phyloP scores from a whole-genome alignment of 306 rosid species.

The Parietaria judaica region DNA sequence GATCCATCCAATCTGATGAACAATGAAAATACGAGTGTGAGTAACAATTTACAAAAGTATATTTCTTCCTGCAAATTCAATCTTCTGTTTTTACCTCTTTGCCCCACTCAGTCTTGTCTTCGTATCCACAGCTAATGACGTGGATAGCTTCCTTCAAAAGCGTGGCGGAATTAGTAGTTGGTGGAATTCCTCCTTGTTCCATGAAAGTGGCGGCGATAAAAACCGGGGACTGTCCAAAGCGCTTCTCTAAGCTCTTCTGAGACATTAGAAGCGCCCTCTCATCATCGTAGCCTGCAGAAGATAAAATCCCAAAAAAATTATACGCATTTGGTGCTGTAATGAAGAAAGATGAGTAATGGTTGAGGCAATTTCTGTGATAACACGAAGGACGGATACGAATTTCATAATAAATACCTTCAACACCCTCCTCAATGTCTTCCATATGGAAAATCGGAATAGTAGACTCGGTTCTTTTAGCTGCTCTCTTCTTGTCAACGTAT shows the following conservation, averaged over 20 bases:
- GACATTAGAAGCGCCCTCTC: slow-evolving; percentile 92
- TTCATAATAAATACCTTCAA: slow-evolving; percentile 64
- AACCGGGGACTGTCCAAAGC: slow-evolving; percentile 97
- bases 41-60: background rate
- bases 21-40: slow-evolving; percentile 9
- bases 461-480: slow-evolving; percentile 72
- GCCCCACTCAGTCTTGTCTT: slow-evolving; percentile 98
- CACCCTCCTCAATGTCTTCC: slow-evolving; percentile 97
- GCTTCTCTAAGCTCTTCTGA: slow-evolving; percentile 94
- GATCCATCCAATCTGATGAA: slow-evolving; percentile 95
- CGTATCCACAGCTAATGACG: slow-evolving; percentile 97
- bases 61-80: background rate
- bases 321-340: too few relatives aligned
- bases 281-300: slow-evolving; percentile 79
- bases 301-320: slow-evolving; percentile 10
- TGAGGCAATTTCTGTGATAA: background rate
- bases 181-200: slow-evolving; percentile 99
- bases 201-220: slow-evolving; percentile 95
- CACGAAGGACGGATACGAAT: background rate
- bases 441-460: slow-evolving; percentile 83
- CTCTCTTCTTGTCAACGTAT: slow-evolving; percentile 81
- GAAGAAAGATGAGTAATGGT: too few relatives aligned
- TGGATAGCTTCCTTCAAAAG: slow-evolving; percentile 98
- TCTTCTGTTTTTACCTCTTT: slow-evolving; percentile 58
- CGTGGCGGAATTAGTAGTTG: slow-evolving; percentile 91